Evolutionary conservation across 306 rosid genomes (phyloP).

Genomic region (Vachellia collinsii): DNA sequence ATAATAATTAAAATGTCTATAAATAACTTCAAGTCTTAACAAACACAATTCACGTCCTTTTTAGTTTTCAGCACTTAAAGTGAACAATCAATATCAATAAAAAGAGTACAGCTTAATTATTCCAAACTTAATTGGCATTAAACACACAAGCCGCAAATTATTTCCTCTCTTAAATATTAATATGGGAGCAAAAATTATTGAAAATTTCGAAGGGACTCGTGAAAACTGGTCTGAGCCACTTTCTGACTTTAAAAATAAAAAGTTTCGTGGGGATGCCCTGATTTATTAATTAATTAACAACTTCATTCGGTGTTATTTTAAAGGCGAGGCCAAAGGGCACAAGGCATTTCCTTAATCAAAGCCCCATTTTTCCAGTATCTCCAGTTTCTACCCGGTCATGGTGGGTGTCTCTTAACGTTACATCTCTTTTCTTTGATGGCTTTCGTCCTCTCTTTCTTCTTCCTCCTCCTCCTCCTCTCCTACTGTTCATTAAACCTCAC

Average conservation of each 20-base stretch:
- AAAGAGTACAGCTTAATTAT: neutral
- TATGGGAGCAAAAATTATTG: neutral
- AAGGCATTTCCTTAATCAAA: neutral
- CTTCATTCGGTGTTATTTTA: slow-evolving; percentile 26
- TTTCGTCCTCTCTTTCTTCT: slow-evolving; percentile 19
- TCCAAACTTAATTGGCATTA: neutral
- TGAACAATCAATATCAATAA: neutral
- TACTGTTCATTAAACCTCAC: neutral
- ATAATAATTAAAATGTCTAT: neutral
- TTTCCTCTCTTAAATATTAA: neutral
- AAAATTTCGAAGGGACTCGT: neutral
- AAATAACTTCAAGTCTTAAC: neutral
- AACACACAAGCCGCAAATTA: neutral
- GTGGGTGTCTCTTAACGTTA: slow-evolving; percentile 31
- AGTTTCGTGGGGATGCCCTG: slow-evolving; percentile 23
- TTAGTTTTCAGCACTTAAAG: neutral
- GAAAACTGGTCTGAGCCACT: neutral
- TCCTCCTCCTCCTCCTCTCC: slow-evolving; percentile 27
- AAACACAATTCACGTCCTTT: neutral
- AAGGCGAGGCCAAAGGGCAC: neutral
- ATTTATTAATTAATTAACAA: slow-evolving; percentile 30
- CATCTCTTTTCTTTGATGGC: slow-evolving; percentile 38
- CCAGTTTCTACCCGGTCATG: neutral
- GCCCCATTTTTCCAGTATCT: neutral
- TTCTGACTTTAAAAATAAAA: neutral